Evolutionary conservation across 441 rosid genomes (phyloP), one percentile per base, ranked within the genome.

Genomic region (Arabidopsis hybrid): DNA sequence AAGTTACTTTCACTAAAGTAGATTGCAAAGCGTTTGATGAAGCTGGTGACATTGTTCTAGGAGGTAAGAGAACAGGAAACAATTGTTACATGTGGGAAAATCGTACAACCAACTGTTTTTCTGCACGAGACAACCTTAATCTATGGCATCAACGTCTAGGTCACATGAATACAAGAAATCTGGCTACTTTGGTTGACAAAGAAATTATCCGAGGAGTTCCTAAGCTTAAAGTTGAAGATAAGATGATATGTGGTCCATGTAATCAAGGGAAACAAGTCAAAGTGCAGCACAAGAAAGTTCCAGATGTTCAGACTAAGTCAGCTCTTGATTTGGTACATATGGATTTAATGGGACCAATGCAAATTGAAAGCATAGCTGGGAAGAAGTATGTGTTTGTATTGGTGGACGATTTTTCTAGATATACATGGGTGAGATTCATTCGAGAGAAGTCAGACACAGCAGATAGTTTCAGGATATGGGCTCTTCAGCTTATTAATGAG

Each of bases 371-470:
- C 17, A 0, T 36, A 0, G 7, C 45, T 3, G 21, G 45, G 1
- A 36, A 38, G 11, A 14, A 9, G 4, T 42, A 13, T 11, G 51
- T 26, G 0, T 16, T 47, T 47, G 52, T 16, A 1, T 1, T 47
- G 3, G 52, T 47, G 2, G 66, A 42, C 7, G 36, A 93, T 53
- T 90, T 73, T 72, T 91, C 88, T 51, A 86, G 83, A 67, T 91
- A 89, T 71, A 90, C 78, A 40, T 91, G 94, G 71, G 85, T 74
- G 14, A 85, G 84, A 35, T 79, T 83, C 64, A 85, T 87, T 64
- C 75, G 84, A 72, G 87, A 89, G 83, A 89, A 84, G 80, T 83
- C 85, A 65, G 94, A 91, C 76, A 71, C 94, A 86, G 47, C 79
- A 82, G 61, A 91, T 74, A 78, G 85, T 74, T 79, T 91, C 84